Evolutionary conservation across 768 basidiomycete genomes (phyloP), one percentile per base, ranked within the genome.

Genomic region (Aureoboletus auriporus): DNA sequence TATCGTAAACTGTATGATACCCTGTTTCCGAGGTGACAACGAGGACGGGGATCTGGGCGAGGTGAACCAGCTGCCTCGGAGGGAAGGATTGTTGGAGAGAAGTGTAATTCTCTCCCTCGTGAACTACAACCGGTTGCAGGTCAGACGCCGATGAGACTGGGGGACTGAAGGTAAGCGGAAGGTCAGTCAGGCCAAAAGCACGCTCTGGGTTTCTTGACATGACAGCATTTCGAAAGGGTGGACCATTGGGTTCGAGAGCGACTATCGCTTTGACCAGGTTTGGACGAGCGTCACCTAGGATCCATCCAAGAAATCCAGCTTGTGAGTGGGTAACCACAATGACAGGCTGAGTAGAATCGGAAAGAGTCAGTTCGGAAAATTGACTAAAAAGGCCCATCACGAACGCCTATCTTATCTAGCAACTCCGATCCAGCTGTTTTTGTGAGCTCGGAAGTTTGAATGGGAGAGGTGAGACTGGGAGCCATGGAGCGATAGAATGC

Each of bases 251-350:
- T 53, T 80, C 78, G 14, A 80, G 56, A 4, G 77, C 69, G 26
- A 79, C 62, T 20, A 80, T 76, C 11, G 71, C 73, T 55, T 70
- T 75, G 30, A 79, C 67, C 30, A 69, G 55, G 16, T 60, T 56
- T 2, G 78, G 77, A 23, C 75, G 65, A 4, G 70, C 61, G 44
- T 79, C 78, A 9, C 67, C 78, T 12, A 79, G 57, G 20, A 71
- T 59, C 78, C 78, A 80, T 20, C 75, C 77, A 39, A 74, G 66
- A 39, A 61, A 68, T 3, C 76, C 78, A 29, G 75, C 68, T 52
- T 78, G 77, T 2, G 78, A 79, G 55, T 80, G 78, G 1, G 76
- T 75, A 26, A 79, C 51, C n/a, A 79, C 52, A 23, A 77, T 62
- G 3, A 61, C 72, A 16, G 75, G 75, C 76, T 78, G 41, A 12